These are phyloP conservation scores for Dendrobium officinale DNA, from an alignment of 106 monocot species.

Conservation along the genomic window DNA sequence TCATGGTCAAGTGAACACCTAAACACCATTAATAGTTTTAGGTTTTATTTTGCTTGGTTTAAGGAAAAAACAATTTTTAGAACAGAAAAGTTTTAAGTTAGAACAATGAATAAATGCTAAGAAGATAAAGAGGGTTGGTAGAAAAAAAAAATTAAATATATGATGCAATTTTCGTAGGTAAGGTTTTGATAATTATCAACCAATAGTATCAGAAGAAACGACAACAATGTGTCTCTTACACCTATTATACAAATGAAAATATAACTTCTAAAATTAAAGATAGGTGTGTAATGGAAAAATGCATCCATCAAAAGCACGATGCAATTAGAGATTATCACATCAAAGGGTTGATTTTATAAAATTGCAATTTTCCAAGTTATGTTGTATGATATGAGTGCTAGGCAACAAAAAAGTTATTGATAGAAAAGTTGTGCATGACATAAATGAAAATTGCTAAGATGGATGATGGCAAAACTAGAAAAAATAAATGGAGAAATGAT, in stretches of 20 bases:
- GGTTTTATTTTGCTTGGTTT: background rate
- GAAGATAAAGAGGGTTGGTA: background rate
- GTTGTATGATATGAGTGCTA: background rate
- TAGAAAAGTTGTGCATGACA: background rate
- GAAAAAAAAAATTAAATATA: background rate
- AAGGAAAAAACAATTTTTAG: background rate
- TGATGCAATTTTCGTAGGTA: background rate
- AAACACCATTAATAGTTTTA: background rate
- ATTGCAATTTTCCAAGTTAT: background rate
- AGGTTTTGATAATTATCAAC: background rate
- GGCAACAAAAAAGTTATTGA: background rate
- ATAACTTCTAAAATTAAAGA: background rate
- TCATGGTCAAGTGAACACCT: background rate
- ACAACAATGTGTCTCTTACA: background rate
- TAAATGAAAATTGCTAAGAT: background rate
- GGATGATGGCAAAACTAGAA: background rate
- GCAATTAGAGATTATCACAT: background rate
- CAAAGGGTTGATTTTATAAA: background rate
- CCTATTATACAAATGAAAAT: background rate
- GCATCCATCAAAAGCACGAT: background rate
- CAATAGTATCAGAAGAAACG: background rate
- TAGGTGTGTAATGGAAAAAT: background rate
- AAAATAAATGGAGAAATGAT: background rate
- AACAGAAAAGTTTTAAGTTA: background rate
- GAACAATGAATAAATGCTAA: background rate